Evolutionary conservation across 2,329 filamentous ascomycete genomes (phyloP), one percentile per base, ranked within the genome.

Genomic region (Trichophyton equinum): DNA sequence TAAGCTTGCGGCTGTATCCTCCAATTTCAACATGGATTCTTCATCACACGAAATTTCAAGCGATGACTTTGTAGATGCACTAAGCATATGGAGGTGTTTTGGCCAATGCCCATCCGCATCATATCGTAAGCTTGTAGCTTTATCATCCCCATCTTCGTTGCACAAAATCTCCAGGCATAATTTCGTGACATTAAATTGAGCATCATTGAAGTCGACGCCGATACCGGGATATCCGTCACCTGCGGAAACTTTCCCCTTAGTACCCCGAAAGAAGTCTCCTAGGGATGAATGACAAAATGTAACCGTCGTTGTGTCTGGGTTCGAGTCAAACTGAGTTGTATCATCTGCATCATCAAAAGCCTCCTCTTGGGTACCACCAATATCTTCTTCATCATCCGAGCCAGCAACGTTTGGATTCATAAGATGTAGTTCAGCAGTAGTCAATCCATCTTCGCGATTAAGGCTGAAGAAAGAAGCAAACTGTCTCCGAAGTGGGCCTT

Each of bases 401-500:
- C 58, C 57, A 42, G 53, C 59, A 30, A 44, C 20, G 7, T 33
- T 30, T 36, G n/a, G 38, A 25, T 46, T 53, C 40, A 61, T 25
- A 11, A 22, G 60, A 49, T 67, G 61, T 20, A 68, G 18, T 30
- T 67, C 64, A 1, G 64, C 65, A 6, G 67, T 68, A 2, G 63
- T 67, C 5, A 67, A 36, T 1, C 64, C 76, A 53, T 79, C 77
- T 38, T 78, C 75, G 0, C 77, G 70, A 57, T 76, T 72, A 0
- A 79, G 70, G 5, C 73, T 74, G 46, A 80, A 79, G 55, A 80
- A 79, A 58, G 76, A 78, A 0, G 75, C 74, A 51, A 76, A 79
- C 53, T 78, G 75, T 0, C 73, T 75, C 1, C 78, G 71, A 0
- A 80, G 65, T 0, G 73, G 71, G n/a, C 77, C 13, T 72, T 73